phyloP scores from a whole-genome alignment of 2,329 filamentous ascomycete species.

The Ophiostoma montium region DNA sequence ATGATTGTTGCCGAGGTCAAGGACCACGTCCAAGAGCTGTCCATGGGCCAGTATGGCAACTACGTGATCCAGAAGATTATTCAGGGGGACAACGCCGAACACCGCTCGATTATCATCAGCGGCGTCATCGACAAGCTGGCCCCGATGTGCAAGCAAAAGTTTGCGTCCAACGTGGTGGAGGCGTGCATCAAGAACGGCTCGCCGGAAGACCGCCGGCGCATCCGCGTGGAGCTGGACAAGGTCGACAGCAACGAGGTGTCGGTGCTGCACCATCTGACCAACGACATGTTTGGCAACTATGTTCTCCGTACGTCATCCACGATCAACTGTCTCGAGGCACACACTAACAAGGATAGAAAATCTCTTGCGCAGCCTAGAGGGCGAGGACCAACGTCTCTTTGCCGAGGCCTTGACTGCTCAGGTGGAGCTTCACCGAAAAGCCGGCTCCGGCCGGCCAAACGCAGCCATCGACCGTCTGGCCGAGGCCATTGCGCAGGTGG shows the following conservation, averaged over 20 bases:
- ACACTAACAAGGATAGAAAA: no score
- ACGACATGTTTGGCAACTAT: constrained; percentile 89
- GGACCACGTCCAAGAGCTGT: constrained; percentile 53
- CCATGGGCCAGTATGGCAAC: constrained; percentile 84
- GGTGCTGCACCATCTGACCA: constrained; percentile 65
- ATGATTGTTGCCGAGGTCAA: constrained; percentile 70
- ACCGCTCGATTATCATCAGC: constrained; percentile 57
- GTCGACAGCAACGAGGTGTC: constrained; percentile 50
- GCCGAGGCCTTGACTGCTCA: constrained; percentile 50
- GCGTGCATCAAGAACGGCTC: constrained; percentile 69
- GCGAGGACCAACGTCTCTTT: constrained; percentile 43
- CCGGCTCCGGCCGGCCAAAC: constrained; percentile 52
- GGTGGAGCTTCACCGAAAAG: constrained; percentile 47
- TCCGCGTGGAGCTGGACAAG: constrained; percentile 49
- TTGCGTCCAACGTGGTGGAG: constrained; percentile 93
- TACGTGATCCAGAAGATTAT: constrained; percentile 94
- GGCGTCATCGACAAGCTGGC: constrained; percentile 61
- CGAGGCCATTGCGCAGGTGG: constrained; percentile 17
- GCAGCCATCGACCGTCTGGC: constrained; percentile 47
- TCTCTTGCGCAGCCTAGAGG: constrained; percentile 51
- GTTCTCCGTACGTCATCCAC: constrained; percentile 67
- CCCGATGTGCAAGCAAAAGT: constrained; percentile 81
- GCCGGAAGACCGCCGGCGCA: constrained; percentile 51
- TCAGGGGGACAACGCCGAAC: constrained; percentile 56
- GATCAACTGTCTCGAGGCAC: constrained; percentile 2